These are phyloP conservation scores for Podaxis carcinomalis DNA, from an alignment of 768 basidiomycete genomes.

Conservation along the genomic window DNA sequence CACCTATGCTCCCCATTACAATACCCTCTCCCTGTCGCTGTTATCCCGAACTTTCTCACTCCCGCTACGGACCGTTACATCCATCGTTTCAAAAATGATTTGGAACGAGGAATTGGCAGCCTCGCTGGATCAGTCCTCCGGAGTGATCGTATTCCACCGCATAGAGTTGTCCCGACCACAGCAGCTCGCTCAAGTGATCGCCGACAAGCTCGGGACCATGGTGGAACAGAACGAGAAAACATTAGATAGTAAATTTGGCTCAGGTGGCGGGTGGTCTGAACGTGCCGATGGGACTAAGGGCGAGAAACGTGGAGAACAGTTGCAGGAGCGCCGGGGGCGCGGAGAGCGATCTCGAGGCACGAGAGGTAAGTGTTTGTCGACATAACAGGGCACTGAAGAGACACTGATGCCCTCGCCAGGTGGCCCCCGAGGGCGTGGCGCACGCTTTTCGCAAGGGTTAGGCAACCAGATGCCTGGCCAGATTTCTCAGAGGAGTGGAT, in stretches of 20 bases:
- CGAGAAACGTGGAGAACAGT: constrained; percentile 77
- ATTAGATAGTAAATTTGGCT: constrained; percentile 80
- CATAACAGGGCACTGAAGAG: not conserved
- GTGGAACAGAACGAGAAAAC: constrained; percentile 92
- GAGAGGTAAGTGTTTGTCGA: constrained; percentile 41
- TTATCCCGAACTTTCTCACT: constrained; percentile 87
- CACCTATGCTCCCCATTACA: constrained; percentile 95
- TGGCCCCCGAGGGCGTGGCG: constrained; percentile 65
- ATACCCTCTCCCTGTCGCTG: constrained; percentile 81
- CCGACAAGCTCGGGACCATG: constrained; percentile 82
- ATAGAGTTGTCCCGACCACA: constrained; percentile 86
- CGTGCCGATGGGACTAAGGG: constrained; percentile 66
- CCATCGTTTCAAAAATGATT: constrained; percentile 97
- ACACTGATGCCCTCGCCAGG: constrained; percentile 29
- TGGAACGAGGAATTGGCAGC: constrained; percentile 95
- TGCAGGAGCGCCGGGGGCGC: constrained; percentile 72
- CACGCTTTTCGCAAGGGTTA: constrained; percentile 79
- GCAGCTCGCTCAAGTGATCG: constrained; percentile 82
- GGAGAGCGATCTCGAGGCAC: constrained; percentile 63
- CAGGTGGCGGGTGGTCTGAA: constrained; percentile 58
- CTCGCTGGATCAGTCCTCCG: constrained; percentile 86
- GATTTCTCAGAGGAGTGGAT: constrained; percentile 20
- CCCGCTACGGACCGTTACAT: constrained; percentile 75
- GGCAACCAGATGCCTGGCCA: constrained; percentile 71
- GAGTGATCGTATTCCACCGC: constrained; percentile 90